Percentiles rank a stretch among this genome's conserved stretches.
phyloP scores from a whole-genome alignment of 345 rosid species.

The Psidium friedrichsthalianum region DNA sequence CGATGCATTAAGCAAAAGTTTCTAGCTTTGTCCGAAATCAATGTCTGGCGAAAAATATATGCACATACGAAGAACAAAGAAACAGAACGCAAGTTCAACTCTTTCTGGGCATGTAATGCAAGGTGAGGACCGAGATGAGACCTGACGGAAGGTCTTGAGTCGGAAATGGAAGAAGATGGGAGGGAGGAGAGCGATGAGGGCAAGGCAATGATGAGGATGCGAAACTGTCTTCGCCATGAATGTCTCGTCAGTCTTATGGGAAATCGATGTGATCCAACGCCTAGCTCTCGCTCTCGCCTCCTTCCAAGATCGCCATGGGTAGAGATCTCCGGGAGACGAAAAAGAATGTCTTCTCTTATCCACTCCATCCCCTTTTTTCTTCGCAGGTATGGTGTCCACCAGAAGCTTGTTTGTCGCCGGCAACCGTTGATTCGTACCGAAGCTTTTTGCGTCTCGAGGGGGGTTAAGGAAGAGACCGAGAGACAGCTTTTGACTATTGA shows the following conservation, averaged over 20 bases:
- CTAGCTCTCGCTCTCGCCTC: neutral
- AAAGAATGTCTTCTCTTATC: neutral
- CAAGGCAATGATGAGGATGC: slow-evolving; percentile 42
- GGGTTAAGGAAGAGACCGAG: neutral
- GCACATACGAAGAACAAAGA: neutral
- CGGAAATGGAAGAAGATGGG: slow-evolving; percentile 80
- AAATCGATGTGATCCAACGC: neutral
- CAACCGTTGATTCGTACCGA: neutral
- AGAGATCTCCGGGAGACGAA: neutral
- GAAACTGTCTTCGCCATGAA: slow-evolving; percentile 13
- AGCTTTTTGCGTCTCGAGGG: neutral
- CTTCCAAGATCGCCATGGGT: neutral
- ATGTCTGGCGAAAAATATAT: neutral
- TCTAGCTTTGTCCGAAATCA: neutral
- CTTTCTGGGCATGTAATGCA: neutral
- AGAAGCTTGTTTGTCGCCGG: neutral
- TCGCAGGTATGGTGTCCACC: neutral
- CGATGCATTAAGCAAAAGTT: neutral
- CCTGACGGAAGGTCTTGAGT: slow-evolving; percentile 66
- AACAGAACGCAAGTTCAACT: neutral
- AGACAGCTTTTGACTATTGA: neutral
- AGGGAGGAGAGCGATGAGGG: slow-evolving; percentile 59
- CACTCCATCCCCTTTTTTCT: neutral
- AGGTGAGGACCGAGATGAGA: neutral
- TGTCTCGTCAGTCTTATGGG: neutral